Base-by-base conservation (phyloP, 768 basidiomycete genomes). In the Pleurotus ostreatus region DNA sequence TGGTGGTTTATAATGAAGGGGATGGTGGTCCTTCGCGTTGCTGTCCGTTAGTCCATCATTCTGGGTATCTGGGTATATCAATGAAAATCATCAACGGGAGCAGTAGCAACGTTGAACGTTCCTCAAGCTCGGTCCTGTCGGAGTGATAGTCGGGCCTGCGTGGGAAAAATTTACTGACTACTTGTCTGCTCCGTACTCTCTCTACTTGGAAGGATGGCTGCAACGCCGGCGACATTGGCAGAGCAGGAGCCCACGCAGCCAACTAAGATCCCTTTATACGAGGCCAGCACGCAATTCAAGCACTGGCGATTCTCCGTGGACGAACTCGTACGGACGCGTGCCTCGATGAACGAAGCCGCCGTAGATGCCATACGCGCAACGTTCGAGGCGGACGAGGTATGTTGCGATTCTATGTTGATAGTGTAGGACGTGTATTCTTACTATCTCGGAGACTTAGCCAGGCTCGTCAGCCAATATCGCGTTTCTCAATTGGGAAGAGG, bases 261-360 rank as follows among this genome's bases (percentile, higher is more conserved):
- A 55, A 38, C 56, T 55, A 72, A 73, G 68, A 71, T 58, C 56
- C 73, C 88, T 0, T 66, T 90, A 2, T 94, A 92, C 62, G 83
- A 92, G 63, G 81, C 78, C 40, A 90, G 89, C 62, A 90, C 89
- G 0, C 92, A 94, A 65, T 92, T 77, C 71, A 83, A 77, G 55
- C 85, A 94, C 67, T 99, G 97, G 97, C 76, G 94, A 49, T 97
- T 87, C 69, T 94, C 94, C 0, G 72, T 77, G 12, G 79, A 85
- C 46, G 75, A 82, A 55, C 80, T 99, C 3, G 72, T 65, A 5
- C 63, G 74, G 12, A 80, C 86, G 44, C 81, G 97, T 15, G 63
- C 71, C 8, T 75, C 83, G 16, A 71, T 97, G 59, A 99, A 96
- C 64, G 70, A 74, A 25, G 84, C 81, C 22, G 90, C 92, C 1